Percentiles rank a stretch among this genome's conserved stretches.
These are phyloP conservation scores for Helotiales sp. DNA, from an alignment of 2,329 filamentous ascomycete genomes.

Conservation along the genomic window DNA sequence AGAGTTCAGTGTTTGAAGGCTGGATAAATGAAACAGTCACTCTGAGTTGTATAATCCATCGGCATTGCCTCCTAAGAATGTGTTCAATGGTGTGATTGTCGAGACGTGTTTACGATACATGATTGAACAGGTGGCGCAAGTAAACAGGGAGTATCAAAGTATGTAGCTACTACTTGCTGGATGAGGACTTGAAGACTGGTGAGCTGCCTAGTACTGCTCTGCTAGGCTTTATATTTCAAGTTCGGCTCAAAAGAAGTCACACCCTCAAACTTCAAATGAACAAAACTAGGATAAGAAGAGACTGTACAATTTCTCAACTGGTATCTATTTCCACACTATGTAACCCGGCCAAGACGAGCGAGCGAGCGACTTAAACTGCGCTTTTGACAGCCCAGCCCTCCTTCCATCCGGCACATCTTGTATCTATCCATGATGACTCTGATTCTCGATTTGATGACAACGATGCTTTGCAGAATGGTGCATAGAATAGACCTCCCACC, in stretches of 20 bases:
- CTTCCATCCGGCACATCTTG: neutral
- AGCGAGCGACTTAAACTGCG: neutral
- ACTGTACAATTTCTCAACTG: constrained; percentile 3
- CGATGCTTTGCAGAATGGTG: constrained; percentile 6
- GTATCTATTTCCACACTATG: constrained; percentile 14
- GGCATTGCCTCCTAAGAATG: neutral
- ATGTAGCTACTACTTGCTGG: too few relatives aligned
- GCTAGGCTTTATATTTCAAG: too few relatives aligned
- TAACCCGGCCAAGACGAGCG: neutral
- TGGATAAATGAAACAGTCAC: neutral
- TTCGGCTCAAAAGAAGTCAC: neutral
- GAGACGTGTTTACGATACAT: neutral
- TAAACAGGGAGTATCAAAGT: too few relatives aligned
- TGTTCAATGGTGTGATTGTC: neutral
- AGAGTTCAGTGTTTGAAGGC: constrained; percentile 3
- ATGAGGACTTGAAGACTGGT: too few relatives aligned
- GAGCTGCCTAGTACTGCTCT: too few relatives aligned
- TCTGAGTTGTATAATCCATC: neutral
- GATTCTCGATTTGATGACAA: constrained; percentile 9
- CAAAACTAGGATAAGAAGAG: neutral
- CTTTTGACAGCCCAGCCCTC: neutral
- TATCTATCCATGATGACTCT: neutral
- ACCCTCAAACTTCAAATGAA: neutral
- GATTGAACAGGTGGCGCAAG: neutral
- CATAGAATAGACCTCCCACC: neutral